Percentiles rank a stretch among this genome's conserved stretches.
Evolutionary conservation across 1,284 basidiomycete genomes (phyloP).

Genomic region (Xerocomus minutiporus): DNA sequence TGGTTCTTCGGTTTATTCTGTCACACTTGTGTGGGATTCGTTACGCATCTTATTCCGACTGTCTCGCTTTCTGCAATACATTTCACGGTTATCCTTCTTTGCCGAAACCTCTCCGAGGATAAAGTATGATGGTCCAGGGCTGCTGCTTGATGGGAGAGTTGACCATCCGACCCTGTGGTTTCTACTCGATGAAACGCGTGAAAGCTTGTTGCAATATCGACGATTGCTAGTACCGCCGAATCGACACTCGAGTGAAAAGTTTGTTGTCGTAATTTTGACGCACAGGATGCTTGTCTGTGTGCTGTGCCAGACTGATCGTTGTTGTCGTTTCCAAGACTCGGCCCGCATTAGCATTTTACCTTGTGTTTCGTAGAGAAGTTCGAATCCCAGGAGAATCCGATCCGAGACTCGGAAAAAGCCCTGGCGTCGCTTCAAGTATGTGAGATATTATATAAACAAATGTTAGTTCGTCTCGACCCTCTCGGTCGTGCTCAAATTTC

Average conservation of each 20-base stretch:
- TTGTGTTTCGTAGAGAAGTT: not conserved
- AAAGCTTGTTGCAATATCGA: not conserved
- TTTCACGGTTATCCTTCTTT: not conserved
- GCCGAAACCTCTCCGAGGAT: not conserved
- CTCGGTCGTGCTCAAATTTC: not conserved
- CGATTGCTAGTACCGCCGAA: too few relatives aligned
- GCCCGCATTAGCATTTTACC: not conserved
- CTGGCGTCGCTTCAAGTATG: not conserved
- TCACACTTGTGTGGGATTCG: not conserved
- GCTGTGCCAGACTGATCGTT: not conserved
- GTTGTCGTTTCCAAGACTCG: not conserved
- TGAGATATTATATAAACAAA: constrained; percentile 1
- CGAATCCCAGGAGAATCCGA: not conserved
- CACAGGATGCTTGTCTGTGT: not conserved
- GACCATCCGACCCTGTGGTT: not conserved
- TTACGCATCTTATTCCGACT: not conserved
- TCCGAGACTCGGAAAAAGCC: not conserved
- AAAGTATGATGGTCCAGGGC: not conserved
- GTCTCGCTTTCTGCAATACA: not conserved
- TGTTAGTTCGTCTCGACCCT: not conserved
- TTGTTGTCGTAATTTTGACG: not conserved
- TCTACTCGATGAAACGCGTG: not conserved
- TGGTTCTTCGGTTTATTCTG: not conserved
- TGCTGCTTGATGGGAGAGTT: not conserved
- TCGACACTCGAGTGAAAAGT: not conserved